Conservation (phyloP, 768 basidiomycete genomes). For the Crepidotus variabilis region DNA sequence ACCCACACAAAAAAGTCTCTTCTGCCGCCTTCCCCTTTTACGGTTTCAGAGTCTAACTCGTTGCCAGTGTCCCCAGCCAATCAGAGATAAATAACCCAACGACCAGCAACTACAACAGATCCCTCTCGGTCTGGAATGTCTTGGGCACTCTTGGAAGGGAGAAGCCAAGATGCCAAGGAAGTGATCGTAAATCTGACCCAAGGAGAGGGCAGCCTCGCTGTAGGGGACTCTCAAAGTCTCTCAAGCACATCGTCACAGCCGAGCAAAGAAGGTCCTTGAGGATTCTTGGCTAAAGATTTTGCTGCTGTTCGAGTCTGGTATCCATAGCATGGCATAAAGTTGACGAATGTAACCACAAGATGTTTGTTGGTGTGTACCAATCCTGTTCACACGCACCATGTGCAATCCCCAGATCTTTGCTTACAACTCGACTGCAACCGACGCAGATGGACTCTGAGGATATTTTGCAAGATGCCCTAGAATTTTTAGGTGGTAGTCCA, state of each 20-base stretch:
- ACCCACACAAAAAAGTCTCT: no score
- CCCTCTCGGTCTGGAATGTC: neutral
- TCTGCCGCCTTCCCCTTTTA: no score
- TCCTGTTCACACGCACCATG: no score
- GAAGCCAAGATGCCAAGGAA: neutral
- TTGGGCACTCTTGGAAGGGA: neutral
- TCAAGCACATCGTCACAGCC: neutral
- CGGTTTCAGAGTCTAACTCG: no score
- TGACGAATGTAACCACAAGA: no score
- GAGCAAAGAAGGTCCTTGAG: no score
- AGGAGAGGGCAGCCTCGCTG: neutral
- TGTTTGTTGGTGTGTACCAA: no score
- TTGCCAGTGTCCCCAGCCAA: neutral
- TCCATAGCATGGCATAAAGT: no score
- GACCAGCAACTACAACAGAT: neutral
- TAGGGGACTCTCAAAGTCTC: neutral
- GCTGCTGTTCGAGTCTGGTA: no score
- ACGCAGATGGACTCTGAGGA: conserved; percentile 34
- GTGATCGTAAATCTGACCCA: neutral
- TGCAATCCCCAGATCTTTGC: no score
- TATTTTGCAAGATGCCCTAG: conserved; percentile 49
- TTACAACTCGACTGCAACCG: neutral
- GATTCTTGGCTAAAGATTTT: no score
- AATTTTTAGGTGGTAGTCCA: conserved; percentile 43
- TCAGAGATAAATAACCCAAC: neutral